Conservation (phyloP, 805 yeast species). For the Yarrowia divulgata region DNA sequence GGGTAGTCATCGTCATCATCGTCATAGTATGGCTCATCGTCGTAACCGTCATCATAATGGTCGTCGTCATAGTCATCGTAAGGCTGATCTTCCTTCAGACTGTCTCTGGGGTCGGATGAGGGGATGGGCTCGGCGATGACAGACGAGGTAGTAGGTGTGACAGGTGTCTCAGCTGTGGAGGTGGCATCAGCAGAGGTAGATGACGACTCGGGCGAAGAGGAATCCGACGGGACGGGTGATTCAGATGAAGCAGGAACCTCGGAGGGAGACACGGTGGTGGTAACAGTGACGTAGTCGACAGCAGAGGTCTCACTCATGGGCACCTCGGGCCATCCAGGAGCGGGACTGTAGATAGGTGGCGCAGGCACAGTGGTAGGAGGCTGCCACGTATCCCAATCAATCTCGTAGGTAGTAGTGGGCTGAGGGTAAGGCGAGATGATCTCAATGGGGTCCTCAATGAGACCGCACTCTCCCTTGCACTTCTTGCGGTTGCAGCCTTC, state of each 20-base stretch:
- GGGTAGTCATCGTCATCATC: slow-evolving; percentile 15
- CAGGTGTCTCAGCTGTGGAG: background rate
- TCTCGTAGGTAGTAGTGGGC: slow-evolving; percentile 11
- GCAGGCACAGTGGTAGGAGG: background rate
- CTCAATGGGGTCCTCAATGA: slow-evolving; percentile 32
- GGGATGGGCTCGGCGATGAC: background rate
- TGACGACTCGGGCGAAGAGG: background rate
- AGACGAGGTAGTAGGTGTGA: background rate
- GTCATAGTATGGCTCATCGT: slow-evolving; percentile 22
- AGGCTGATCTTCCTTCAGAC: slow-evolving; percentile 9
- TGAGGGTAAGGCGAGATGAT: slow-evolving; percentile 28
- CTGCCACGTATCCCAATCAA: slow-evolving; percentile 5
- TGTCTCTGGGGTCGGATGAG: slow-evolving; percentile 8
- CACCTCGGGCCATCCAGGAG: slow-evolving; percentile 34
- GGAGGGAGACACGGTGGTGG: background rate
- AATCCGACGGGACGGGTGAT: background rate
- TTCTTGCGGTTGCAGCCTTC: slow-evolving; percentile 33
- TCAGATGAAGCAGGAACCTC: background rate
- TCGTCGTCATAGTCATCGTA: slow-evolving; percentile 12
- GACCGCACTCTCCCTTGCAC: slow-evolving; percentile 35
- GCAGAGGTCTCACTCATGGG: slow-evolving; percentile 6
- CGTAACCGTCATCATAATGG: slow-evolving; percentile 3
- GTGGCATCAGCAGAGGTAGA: background rate
- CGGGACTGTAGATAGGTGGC: slow-evolving; percentile 26
- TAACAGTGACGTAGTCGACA: slow-evolving; percentile 30